These are phyloP conservation scores for Irpex lacteus DNA, from an alignment of 1,284 basidiomycete species.

Conservation along the genomic window DNA sequence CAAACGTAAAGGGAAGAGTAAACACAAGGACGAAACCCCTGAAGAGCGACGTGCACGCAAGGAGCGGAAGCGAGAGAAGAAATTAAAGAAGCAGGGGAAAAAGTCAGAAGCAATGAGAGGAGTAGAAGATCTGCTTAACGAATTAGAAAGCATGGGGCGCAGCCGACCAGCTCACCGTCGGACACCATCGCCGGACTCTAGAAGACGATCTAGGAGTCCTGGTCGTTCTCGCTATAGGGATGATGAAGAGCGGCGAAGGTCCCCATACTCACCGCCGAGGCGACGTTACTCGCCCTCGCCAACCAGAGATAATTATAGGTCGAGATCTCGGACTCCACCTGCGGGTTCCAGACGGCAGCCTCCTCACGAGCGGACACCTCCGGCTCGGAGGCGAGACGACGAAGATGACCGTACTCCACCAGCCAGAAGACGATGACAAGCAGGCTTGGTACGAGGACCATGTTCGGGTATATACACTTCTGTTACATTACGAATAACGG, in stretches of 20 bases:
- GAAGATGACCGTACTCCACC: conserved; percentile 8
- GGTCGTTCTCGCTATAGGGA: conserved; percentile 4
- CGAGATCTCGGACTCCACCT: conserved; percentile 6
- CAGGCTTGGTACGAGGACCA: background rate
- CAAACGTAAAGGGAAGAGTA: conserved; percentile 51
- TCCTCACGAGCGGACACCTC: conserved; percentile 4
- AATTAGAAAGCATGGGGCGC: conserved; percentile 23
- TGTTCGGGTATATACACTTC: background rate
- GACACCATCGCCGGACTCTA: conserved; percentile 18
- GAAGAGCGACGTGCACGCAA: conserved; percentile 73
- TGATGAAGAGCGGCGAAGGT: background rate
- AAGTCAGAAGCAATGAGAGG: conserved; percentile 44
- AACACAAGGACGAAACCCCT: conserved; percentile 71
- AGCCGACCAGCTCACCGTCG: conserved; percentile 14
- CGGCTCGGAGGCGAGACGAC: conserved; percentile 11
- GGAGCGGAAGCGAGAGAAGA: conserved; percentile 60
- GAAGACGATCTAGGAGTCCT: conserved; percentile 20
- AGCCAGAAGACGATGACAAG: conserved; percentile 1
- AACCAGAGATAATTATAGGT: background rate
- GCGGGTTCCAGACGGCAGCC: conserved; percentile 1
- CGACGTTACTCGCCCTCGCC: background rate
- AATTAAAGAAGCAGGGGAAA: conserved; percentile 41
- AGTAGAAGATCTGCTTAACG: conserved; percentile 47
- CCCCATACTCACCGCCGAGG: conserved; percentile 1
- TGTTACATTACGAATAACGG: background rate